phyloP scores from a whole-genome alignment of 768 basidiomycete species.

The Kockovaella imperatae region DNA sequence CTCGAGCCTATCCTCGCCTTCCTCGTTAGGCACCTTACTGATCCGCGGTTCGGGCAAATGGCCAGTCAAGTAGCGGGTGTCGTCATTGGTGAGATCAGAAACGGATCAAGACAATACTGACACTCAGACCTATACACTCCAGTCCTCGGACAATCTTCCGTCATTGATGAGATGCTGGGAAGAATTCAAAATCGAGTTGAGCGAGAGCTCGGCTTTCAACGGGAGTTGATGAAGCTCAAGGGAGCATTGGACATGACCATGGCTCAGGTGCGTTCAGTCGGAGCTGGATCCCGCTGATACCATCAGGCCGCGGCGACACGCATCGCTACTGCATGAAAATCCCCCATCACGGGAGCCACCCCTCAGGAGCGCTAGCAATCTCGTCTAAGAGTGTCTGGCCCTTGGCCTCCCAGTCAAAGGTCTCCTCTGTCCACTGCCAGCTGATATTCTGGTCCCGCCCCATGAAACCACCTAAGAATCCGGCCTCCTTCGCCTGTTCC shows the following conservation, averaged over 20 bases:
- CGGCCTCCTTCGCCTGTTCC: slow-evolving; percentile 4
- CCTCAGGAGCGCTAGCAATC: neutral
- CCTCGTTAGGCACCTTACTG: slow-evolving; percentile 71
- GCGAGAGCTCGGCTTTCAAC: slow-evolving; percentile 79
- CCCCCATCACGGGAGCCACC: too few species aligned
- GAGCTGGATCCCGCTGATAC: too few species aligned
- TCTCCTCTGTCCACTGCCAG: neutral
- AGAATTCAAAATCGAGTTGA: slow-evolving; percentile 75
- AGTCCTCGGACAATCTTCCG: slow-evolving; percentile 85
- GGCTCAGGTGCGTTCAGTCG: slow-evolving; percentile 19
- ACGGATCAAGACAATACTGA: neutral
- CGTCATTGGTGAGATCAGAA: slow-evolving; percentile 62
- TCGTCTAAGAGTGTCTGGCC: neutral
- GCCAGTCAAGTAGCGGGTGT: slow-evolving; percentile 71
- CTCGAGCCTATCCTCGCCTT: slow-evolving; percentile 85
- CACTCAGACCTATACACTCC: slow-evolving; percentile 77
- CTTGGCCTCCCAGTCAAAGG: neutral
- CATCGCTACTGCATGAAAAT: too few species aligned
- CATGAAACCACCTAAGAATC: slow-evolving; percentile 7
- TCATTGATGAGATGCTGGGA: slow-evolving; percentile 78
- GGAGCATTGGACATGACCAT: slow-evolving; percentile 85
- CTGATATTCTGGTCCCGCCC: neutral
- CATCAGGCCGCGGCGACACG: too few species aligned
- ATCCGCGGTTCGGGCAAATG: slow-evolving; percentile 86
- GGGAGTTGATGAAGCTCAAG: slow-evolving; percentile 68